Evolutionary conservation across 1,284 basidiomycete species (phyloP).

Genomic region (Fomitopsis betulina): DNA sequence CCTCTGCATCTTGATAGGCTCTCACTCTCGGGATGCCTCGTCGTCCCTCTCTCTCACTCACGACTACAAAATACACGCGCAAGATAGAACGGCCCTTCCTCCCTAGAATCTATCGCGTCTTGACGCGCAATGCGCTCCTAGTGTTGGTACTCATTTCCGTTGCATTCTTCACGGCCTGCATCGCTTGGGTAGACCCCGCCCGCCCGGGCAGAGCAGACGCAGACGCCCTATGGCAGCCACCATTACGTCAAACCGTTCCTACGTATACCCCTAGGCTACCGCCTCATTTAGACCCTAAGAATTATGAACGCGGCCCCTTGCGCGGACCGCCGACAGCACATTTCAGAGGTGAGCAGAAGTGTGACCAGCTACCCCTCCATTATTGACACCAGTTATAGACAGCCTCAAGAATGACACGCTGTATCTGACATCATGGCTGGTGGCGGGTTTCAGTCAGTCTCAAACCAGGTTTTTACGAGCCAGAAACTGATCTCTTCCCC

Average conservation of each 20-base stretch:
- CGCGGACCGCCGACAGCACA: constrained; percentile 40
- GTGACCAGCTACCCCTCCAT: background rate
- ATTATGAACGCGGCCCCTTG: constrained; percentile 6
- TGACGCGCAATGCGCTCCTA: background rate
- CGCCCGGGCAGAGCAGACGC: too few species aligned
- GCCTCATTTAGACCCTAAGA: background rate
- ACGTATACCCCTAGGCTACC: background rate
- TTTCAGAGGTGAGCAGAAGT: constrained; percentile 37
- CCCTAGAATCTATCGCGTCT: background rate
- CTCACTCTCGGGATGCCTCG: background rate
- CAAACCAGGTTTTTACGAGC: background rate
- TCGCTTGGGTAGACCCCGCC: background rate
- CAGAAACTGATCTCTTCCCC: background rate
- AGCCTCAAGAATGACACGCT: constrained; percentile 48
- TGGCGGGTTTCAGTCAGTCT: constrained; percentile 61
- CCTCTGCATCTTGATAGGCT: background rate
- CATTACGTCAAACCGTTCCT: background rate
- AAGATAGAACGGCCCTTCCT: background rate
- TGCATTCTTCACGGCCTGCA: background rate
- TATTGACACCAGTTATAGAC: constrained; percentile 23
- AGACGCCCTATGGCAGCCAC: background rate
- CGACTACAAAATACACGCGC: background rate
- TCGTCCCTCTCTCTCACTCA: background rate
- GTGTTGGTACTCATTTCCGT: background rate
- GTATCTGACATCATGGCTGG: constrained; percentile 62